A percentile compares a stretch with the other conserved stretches of the same genome.
phyloP scores from a whole-genome alignment of 768 basidiomycete species.

The Epithele typhae region DNA sequence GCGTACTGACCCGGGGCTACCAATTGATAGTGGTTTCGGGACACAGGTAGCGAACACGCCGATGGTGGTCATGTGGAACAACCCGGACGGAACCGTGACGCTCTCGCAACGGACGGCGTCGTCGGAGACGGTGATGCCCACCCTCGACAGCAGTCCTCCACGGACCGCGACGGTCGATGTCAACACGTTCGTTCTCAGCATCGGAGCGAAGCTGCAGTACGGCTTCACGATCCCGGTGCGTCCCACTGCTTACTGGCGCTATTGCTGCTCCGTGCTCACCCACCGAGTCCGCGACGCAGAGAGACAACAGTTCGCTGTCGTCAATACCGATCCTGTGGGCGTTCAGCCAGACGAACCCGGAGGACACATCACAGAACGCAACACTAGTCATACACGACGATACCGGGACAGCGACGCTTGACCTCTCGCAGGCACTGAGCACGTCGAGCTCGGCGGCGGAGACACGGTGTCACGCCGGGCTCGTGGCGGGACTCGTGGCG shows the following conservation, averaged over 20 bases:
- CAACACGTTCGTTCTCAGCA: constrained; percentile 28
- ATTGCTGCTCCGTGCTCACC: background rate
- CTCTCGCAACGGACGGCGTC: constrained; percentile 60
- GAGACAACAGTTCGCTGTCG: constrained; percentile 30
- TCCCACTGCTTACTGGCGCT: background rate
- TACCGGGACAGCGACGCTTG: no score
- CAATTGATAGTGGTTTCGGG: constrained; percentile 63
- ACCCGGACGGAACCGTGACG: constrained; percentile 55
- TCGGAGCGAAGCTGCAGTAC: constrained; percentile 41
- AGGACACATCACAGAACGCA: constrained; percentile 41
- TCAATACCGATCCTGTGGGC: constrained; percentile 55
- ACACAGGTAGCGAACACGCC: constrained; percentile 46
- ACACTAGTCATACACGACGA: constrained; percentile 41
- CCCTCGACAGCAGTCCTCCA: constrained; percentile 47
- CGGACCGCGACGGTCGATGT: constrained; percentile 41
- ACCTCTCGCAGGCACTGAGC: no score
- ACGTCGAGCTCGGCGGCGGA: no score
- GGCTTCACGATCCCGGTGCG: constrained; percentile 51
- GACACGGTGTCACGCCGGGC: no score
- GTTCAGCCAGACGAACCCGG: constrained; percentile 46
- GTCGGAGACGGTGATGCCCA: constrained; percentile 52
- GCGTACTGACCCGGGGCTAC: background rate
- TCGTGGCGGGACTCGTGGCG: no score
- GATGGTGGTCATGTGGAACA: constrained; percentile 76
- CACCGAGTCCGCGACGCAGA: constrained; percentile 26